Evolutionary conservation across 257 asterid genomes (phyloP).

Genomic region (Solanum paucissectum): DNA sequence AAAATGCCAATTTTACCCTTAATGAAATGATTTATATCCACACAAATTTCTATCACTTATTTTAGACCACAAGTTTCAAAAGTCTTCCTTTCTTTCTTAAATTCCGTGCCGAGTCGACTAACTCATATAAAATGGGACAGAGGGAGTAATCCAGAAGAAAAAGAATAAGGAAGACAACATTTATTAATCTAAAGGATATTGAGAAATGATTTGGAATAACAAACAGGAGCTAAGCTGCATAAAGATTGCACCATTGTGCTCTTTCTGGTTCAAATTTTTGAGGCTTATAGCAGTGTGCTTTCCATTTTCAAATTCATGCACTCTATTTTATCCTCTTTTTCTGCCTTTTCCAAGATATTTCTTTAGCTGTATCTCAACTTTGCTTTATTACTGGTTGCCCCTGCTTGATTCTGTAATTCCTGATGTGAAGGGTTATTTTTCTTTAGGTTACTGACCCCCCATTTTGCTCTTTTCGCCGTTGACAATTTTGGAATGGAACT

Average conservation of each 20-base stretch:
- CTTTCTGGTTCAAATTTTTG: not conserved
- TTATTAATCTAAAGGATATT: not conserved
- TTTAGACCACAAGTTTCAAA: not conserved
- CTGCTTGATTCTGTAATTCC: not conserved
- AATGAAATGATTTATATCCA: not conserved
- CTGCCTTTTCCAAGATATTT: not conserved
- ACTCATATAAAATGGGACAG: not conserved
- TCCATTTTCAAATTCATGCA: not conserved
- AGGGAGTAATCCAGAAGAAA: not conserved
- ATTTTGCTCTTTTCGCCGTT: not conserved
- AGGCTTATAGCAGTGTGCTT: not conserved
- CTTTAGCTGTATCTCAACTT: not conserved
- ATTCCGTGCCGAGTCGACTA: not conserved
- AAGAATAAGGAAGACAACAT: not conserved
- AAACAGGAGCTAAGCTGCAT: not conserved
- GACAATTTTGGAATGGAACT: not conserved
- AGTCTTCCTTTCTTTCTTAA: not conserved
- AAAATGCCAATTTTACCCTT: not conserved
- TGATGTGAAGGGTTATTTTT: not conserved
- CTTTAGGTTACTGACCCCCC: not conserved
- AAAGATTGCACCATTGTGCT: not conserved
- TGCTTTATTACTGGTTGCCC: not conserved
- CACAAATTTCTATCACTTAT: not conserved
- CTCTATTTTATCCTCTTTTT: not conserved
- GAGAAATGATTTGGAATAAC: not conserved